Base-by-base conservation (phyloP, 2,329 filamentous ascomycete species). In the Triangularia setosa region DNA sequence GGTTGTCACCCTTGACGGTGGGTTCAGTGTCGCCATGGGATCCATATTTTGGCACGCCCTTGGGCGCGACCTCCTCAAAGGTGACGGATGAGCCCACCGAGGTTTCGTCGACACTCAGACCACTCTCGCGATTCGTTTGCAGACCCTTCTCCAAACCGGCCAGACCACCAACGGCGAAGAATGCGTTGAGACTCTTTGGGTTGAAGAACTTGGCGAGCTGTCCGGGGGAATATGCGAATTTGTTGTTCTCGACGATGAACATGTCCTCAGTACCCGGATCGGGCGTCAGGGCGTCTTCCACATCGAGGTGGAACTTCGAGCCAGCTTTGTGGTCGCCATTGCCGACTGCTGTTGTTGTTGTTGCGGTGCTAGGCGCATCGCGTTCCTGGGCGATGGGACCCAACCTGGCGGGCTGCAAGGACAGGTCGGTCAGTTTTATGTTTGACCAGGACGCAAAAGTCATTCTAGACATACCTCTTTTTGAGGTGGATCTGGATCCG, bases 181-280 rank as follows among this genome's bases (percentile, higher is more conserved):
- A 92, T 4, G 90, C 91, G 25, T 85, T 81, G 65, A 91, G 79
- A 70, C 84, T 93, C 77, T 95, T 95, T 0, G 91, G 91, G 68
- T 93, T 93, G 60, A 93, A 80, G 6, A 95, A 78, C 77, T 94
- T 94, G 67, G 86, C 87, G 70, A 92, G 78, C 70, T 91, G 90
- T 24, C 90, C 91, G 11, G 88, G 88, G 0, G 87, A 84, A 71
- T 88, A 92, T 8, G 89, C 90, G 70, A 93, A 92, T 54, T 83
- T 86, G 74, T 90, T 92, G 70, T 89, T 80, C 56, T 87, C 80
- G 16, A 88, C 83, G 53, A 84, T 72, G 70, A 91, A 94, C 67
- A 91, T 87, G 18, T 79, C 83, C 75, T 93, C 90, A 0, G 86
- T 89, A 6, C 88, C 89, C 1, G 87, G 89, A 72, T 93, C 90